phyloP scores from a whole-genome alignment of 2,329 filamentous ascomycete genomes.

The Colletotrichum simmondsii region DNA sequence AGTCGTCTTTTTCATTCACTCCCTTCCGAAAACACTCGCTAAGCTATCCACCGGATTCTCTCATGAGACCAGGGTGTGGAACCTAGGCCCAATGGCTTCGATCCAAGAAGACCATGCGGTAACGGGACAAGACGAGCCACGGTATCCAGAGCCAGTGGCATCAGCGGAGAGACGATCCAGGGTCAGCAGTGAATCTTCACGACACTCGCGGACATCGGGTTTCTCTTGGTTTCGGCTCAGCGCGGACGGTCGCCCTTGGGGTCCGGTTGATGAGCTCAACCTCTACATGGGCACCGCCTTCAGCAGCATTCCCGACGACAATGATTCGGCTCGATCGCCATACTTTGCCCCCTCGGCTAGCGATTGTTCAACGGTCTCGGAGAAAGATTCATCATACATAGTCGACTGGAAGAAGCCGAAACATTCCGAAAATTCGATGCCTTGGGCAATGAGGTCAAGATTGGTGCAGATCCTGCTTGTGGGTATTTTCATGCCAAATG shows the following conservation, averaged over 20 bases:
- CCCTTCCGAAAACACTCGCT: neutral
- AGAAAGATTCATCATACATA: neutral
- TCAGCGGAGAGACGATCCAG: neutral
- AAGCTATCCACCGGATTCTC: no score
- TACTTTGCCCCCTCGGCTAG: neutral
- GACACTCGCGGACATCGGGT: slow-evolving; percentile 8
- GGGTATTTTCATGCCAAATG: slow-evolving; percentile 13
- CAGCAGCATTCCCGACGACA: slow-evolving; percentile 23
- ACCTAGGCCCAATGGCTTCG: slow-evolving; percentile 8
- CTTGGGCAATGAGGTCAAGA: slow-evolving; percentile 3
- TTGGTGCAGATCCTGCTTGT: slow-evolving; percentile 29
- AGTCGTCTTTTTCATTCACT: no score
- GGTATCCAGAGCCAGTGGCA: slow-evolving; percentile 13
- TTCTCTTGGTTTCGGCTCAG: slow-evolving; percentile 28
- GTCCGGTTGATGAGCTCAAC: slow-evolving; percentile 26
- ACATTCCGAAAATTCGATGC: slow-evolving; percentile 9
- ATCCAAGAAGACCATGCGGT: neutral
- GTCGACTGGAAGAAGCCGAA: slow-evolving; percentile 10
- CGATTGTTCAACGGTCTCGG: neutral
- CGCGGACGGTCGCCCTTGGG: slow-evolving; percentile 10
- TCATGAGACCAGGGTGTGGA: neutral
- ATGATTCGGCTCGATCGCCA: slow-evolving; percentile 6
- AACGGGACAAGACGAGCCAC: neutral
- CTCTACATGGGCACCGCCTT: slow-evolving; percentile 30
- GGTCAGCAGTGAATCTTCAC: neutral